phyloP scores from a whole-genome alignment of 2,329 filamentous ascomycete genomes.

The Xylaria hypoxylon region DNA sequence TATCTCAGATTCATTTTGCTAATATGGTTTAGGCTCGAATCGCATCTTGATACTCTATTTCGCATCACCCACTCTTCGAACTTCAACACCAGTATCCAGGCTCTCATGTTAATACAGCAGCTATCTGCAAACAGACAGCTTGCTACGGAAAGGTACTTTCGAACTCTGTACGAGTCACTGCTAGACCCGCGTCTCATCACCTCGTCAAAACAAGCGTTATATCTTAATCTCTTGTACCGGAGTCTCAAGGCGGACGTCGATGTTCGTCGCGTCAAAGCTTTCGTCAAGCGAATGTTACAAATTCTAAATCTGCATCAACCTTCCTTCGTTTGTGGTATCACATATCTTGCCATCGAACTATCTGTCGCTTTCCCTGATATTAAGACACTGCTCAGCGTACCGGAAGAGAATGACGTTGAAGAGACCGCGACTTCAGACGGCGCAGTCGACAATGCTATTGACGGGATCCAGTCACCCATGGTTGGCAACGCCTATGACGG shows the following conservation, averaged over 20 bases:
- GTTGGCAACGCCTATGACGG: constrained; percentile 75
- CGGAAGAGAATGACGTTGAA: constrained; percentile 80
- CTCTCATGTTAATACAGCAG: constrained; percentile 93
- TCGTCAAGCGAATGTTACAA: constrained; percentile 92
- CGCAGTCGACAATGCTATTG: constrained; percentile 38
- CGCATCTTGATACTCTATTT: constrained; percentile 93
- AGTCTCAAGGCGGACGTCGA: constrained; percentile 92
- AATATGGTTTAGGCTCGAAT: constrained; percentile 71
- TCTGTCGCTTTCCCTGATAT: constrained; percentile 83
- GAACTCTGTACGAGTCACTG: constrained; percentile 93
- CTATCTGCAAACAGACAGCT: constrained; percentile 83
- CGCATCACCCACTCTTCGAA: constrained; percentile 97
- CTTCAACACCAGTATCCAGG: constrained; percentile 98
- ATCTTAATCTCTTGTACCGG: constrained; percentile 90
- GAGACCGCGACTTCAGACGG: constrained; percentile 67
- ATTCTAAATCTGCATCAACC: constrained; percentile 89
- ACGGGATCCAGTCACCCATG: constrained; percentile 45
- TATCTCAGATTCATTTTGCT: constrained; percentile 38
- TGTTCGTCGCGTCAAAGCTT: constrained; percentile 91
- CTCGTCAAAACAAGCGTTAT: constrained; percentile 95
- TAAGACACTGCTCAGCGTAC: constrained; percentile 79
- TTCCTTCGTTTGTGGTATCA: constrained; percentile 90
- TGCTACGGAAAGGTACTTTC: constrained; percentile 90
- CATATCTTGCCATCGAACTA: constrained; percentile 88
- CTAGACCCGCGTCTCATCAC: constrained; percentile 87